Evolutionary conservation across 352 stramenopile genomes (phyloP), one percentile per base, ranked within the genome.

Genomic region (Globisporangium paddicum): DNA sequence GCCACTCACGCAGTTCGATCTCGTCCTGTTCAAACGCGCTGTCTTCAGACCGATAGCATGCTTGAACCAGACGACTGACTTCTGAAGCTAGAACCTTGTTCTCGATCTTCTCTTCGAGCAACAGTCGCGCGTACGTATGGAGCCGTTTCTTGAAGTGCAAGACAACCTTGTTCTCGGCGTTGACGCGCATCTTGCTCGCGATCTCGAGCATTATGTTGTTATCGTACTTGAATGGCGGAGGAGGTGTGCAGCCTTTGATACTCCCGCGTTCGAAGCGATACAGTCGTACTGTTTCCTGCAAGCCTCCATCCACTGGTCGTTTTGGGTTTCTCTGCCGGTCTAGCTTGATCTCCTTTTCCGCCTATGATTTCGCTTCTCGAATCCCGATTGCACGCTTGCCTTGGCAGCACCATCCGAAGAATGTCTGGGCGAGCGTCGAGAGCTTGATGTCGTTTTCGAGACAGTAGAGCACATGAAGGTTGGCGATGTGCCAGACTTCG

Each of bases 401-500:
- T 14, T 48, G 13, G 25, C 48, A 64, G 26, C 58, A 64, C n/a
- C 50, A 35, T n/a, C 54, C 46, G 58, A 58, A 64, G 14, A 52
- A 64, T 26, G 37, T 58, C n/a, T 64, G 38, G 7, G 58, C 58
- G 0, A 64, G 19, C 5, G 34, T 51, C 13, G 48, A 38, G 28
- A 64, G 21, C 16, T 64, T 38, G 21, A 46, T 41, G 32, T 26
- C 46, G 10, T 64, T 44, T 25, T 63, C 25, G 5, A 57, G 0
- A 25, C 47, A 63, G 8, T 38, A 48, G n/a, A 63, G 57, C 13
- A 63, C 34, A 32, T 63, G n/a, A n/a, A n/a, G n/a, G n/a, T n/a
- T n/a, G n/a, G n/a, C n/a, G n/a, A n/a, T n/a, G n/a, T n/a, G n/a
- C 47, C 37, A 58, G 23, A 10, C 38, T 26, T 63, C 57, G 9